Conservation (phyloP, 139 green algal species). For the Parachlorella kessleri region DNA sequence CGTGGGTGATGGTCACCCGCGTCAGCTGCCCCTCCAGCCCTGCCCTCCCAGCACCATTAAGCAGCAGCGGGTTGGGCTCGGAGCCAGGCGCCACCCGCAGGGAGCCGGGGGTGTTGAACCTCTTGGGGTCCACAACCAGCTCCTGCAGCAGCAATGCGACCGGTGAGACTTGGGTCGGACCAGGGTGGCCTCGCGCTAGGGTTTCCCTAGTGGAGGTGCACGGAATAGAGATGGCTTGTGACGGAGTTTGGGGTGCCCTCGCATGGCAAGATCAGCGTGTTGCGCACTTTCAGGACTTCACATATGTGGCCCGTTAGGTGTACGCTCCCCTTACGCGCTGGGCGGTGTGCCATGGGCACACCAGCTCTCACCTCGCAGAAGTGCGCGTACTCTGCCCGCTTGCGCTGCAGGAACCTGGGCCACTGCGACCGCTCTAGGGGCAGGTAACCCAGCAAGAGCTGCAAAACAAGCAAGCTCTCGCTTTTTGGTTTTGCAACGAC, state of each 20-base stretch:
- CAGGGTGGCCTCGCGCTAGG: no score
- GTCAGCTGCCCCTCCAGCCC: not conserved
- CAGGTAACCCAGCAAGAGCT: slow-evolving; percentile 88
- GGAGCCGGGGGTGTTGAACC: slow-evolving; percentile 5
- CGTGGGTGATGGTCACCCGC: slow-evolving; percentile 21
- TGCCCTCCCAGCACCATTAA: not conserved
- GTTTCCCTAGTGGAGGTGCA: no score
- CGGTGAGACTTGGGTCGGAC: no score
- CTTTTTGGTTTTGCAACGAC: no score
- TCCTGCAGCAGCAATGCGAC: slow-evolving; percentile 75
- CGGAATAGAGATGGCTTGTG: no score
- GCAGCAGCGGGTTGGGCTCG: slow-evolving; percentile 26
- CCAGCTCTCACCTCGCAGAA: slow-evolving; percentile 85
- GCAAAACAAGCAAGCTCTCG: no score
- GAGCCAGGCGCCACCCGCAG: slow-evolving; percentile 18
- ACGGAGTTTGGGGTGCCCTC: no score
- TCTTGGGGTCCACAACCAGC: slow-evolving; percentile 83
- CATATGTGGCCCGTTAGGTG: no score
- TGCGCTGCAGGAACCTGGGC: slow-evolving; percentile 56
- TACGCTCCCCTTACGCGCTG: no score
- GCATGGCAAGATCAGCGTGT: no score
- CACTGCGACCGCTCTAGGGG: slow-evolving; percentile 70
- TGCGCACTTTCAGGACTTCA: no score
- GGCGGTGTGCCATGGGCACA: no score
- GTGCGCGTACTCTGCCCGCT: slow-evolving; percentile 76